phyloP scores from a whole-genome alignment of 257 asterid genomes.

The Nicotiana sylvestris region DNA sequence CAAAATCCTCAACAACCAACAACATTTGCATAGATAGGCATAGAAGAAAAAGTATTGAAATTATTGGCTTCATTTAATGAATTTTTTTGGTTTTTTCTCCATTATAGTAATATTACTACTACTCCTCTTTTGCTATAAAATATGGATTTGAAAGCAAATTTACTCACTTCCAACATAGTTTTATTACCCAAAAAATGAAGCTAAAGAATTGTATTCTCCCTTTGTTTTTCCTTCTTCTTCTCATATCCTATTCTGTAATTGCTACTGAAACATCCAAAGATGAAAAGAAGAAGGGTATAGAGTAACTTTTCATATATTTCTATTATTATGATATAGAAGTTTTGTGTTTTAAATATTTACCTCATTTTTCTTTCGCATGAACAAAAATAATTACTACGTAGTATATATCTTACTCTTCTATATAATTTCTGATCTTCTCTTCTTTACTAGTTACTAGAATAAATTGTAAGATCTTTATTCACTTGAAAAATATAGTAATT shows the following conservation, averaged over 20 bases:
- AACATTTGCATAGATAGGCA: not conserved
- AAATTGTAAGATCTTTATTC: too few species aligned
- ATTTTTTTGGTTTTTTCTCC: not conserved
- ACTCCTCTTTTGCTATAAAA: not conserved
- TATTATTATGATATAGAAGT: too few species aligned
- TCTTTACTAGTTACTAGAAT: too few species aligned
- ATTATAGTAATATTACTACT: not conserved
- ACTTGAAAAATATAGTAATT: too few species aligned
- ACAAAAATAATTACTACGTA: too few species aligned
- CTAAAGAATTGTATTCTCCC: not conserved
- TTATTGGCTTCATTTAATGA: not conserved
- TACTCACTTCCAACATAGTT: not conserved
- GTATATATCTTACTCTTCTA: too few species aligned
- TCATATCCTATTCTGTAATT: not conserved
- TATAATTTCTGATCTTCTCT: too few species aligned
- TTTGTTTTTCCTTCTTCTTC: not conserved
- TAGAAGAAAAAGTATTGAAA: not conserved
- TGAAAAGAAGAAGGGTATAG: not conserved
- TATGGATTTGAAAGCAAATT: not conserved
- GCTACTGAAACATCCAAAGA: not conserved
- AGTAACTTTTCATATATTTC: too few species aligned
- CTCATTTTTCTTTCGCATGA: too few species aligned
- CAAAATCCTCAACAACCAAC: conserved; percentile 4
- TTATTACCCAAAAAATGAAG: not conserved
- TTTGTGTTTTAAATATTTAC: too few species aligned